Evolutionary conservation across 805 yeast species (phyloP).

Genomic region (Saturnispora galanensis): DNA sequence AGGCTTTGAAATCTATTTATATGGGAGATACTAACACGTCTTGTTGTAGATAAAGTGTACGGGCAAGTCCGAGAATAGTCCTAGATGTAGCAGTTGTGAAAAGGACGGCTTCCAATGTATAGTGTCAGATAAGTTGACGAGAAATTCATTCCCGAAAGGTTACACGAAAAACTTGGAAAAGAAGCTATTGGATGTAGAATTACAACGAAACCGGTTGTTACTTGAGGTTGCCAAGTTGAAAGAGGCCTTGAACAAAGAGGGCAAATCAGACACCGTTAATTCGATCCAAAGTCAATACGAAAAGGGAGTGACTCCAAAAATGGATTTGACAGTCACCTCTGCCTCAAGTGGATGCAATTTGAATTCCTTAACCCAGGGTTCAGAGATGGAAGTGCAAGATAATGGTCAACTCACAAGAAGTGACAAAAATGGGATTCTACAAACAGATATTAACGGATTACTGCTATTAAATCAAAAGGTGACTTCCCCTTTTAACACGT

Average conservation of each 20-base stretch:
- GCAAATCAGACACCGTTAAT: not conserved
- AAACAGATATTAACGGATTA: slow-evolving; percentile 17
- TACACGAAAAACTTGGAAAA: slow-evolving; percentile 68
- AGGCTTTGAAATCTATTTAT: no score
- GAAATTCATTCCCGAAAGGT: slow-evolving; percentile 75
- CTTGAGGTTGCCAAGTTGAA: slow-evolving; percentile 26
- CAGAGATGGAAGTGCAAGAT: no score
- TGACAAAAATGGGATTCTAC: not conserved
- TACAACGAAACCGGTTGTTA: slow-evolving; percentile 36
- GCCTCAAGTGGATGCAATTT: slow-evolving; percentile 2
- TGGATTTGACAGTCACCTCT: slow-evolving; percentile 3
- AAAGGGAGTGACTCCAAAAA: not conserved
- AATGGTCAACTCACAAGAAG: not conserved
- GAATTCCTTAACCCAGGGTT: not conserved
- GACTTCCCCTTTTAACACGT: slow-evolving; percentile 18
- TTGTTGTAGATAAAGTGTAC: slow-evolving; percentile 47
- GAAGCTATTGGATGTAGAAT: slow-evolving; percentile 50
- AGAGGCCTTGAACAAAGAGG: slow-evolving; percentile 8
- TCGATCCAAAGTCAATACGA: not conserved
- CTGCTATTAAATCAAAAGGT: slow-evolving; percentile 23
- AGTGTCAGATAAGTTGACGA: slow-evolving; percentile 61
- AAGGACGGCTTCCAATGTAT: slow-evolving; percentile 59
- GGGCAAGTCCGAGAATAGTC: slow-evolving; percentile 41
- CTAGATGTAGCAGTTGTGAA: slow-evolving; percentile 56
- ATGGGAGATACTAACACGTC: no score